These are phyloP conservation scores for Xylaria grammica DNA, from an alignment of 495 filamentous ascomycete species.

Conservation along the genomic window DNA sequence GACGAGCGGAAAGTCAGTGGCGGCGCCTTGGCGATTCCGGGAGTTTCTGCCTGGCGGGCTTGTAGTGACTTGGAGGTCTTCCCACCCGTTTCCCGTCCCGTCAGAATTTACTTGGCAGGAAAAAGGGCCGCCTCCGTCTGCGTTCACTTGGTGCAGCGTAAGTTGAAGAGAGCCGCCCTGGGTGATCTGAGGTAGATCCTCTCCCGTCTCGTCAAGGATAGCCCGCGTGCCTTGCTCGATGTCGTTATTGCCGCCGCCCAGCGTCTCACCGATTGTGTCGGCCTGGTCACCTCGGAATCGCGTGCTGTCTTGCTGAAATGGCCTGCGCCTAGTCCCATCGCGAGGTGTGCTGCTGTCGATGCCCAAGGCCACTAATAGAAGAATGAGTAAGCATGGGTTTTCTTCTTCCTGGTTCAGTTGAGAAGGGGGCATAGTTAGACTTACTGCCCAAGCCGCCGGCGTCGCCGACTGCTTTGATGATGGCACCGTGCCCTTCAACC, in stretches of 20 bases:
- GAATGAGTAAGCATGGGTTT: slow-evolving; percentile 4
- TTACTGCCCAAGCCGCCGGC: slow-evolving; percentile 53
- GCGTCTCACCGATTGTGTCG: slow-evolving; percentile 51
- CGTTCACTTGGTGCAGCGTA: slow-evolving; percentile 60
- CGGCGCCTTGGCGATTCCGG: slow-evolving; percentile 37
- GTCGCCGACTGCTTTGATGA: slow-evolving; percentile 53
- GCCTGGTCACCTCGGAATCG: slow-evolving; percentile 52
- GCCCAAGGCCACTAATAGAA: slow-evolving; percentile 41
- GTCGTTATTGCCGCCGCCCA: slow-evolving; percentile 50
- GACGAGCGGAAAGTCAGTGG: slow-evolving; percentile 50
- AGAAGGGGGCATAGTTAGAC: neutral
- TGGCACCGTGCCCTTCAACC: slow-evolving; percentile 55
- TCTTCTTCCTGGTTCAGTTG: neutral
- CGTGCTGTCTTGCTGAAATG: slow-evolving; percentile 60
- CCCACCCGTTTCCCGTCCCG: slow-evolving; percentile 51
- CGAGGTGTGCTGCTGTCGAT: slow-evolving; percentile 57
- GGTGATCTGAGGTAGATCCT: slow-evolving; percentile 54
- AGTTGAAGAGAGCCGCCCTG: slow-evolving; percentile 53
- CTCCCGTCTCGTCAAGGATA: slow-evolving; percentile 52
- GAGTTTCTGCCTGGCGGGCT: slow-evolving; percentile 44
- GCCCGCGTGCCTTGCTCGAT: slow-evolving; percentile 52
- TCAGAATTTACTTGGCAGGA: slow-evolving; percentile 56
- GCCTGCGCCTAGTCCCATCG: slow-evolving; percentile 54
- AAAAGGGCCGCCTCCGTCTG: slow-evolving; percentile 55
- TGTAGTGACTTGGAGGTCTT: slow-evolving; percentile 43